Percentiles rank a stretch among this genome's conserved stretches.
phyloP scores from a whole-genome alignment of 1,284 basidiomycete species.

The Pseudozyma sp. region DNA sequence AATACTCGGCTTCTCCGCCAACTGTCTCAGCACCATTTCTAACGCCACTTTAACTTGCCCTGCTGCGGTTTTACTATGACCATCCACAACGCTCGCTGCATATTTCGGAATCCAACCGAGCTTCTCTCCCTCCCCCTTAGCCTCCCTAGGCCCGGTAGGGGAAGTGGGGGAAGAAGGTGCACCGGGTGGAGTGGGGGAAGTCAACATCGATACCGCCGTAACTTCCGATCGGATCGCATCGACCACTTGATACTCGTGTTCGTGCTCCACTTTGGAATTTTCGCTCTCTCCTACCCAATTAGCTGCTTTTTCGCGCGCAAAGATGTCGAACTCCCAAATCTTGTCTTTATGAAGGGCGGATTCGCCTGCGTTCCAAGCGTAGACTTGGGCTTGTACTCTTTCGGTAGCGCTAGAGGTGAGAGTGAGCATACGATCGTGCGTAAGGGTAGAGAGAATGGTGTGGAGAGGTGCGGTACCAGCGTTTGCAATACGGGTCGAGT shows the following conservation, averaged over 20 bases:
- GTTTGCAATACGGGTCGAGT: conserved; percentile 28
- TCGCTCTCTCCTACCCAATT: conserved; percentile 37
- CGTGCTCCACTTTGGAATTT: conserved; percentile 24
- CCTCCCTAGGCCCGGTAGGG: neutral
- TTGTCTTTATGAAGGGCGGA: conserved; percentile 18
- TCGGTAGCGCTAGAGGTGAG: neutral
- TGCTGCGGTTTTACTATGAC: neutral
- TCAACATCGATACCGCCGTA: neutral
- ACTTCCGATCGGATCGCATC: conserved; percentile 18
- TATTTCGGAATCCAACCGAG: conserved; percentile 7
- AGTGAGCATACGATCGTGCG: conserved; percentile 12
- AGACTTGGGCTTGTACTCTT: conserved; percentile 32
- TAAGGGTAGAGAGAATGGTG: conserved; percentile 32
- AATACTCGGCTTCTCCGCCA: conserved; percentile 38
- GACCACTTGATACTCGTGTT: conserved; percentile 48
- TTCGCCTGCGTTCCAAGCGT: conserved; percentile 39
- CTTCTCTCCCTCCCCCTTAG: neutral
- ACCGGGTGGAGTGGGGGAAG: neutral
- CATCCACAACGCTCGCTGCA: neutral
- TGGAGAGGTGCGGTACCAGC: conserved; percentile 31
- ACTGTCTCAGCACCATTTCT: conserved; percentile 6
- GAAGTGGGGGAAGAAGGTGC: neutral
- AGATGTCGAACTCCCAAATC: conserved; percentile 53
- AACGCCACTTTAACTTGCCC: conserved; percentile 4
- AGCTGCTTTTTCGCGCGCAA: conserved; percentile 32